phyloP scores from a whole-genome alignment of 2,329 filamentous ascomycete genomes.

The Tolypocladium guangdongense region DNA sequence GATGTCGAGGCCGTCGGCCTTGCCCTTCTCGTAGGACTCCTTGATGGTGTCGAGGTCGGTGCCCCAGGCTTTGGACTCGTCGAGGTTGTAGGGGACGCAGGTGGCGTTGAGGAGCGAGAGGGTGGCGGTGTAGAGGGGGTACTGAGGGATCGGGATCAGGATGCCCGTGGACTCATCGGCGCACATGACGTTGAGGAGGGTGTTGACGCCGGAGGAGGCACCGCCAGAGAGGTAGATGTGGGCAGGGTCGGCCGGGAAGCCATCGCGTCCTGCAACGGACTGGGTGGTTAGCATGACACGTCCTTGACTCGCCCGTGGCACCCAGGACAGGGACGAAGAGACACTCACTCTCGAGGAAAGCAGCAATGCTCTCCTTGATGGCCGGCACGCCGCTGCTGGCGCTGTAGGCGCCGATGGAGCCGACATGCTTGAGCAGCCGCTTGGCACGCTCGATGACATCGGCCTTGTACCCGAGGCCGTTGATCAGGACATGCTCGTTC shows the following conservation, averaged over 20 bases:
- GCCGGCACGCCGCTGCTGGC: constrained; percentile 80
- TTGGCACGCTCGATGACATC: constrained; percentile 81
- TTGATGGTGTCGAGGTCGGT: constrained; percentile 76
- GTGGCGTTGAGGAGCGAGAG: constrained; percentile 74
- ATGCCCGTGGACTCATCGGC: constrained; percentile 66
- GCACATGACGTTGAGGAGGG: constrained; percentile 82
- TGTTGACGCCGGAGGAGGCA: constrained; percentile 90
- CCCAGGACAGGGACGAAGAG: not conserved
- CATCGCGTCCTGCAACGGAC: constrained; percentile 57
- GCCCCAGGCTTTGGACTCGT: constrained; percentile 78
- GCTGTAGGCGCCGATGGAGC: constrained; percentile 93
- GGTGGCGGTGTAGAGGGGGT: constrained; percentile 93
- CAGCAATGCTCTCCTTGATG: constrained; percentile 81
- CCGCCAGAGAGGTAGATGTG: constrained; percentile 87
- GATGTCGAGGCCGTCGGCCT: constrained; percentile 69
- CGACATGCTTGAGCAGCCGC: constrained; percentile 69
- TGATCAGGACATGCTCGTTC: constrained; percentile 67
- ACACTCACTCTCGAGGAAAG: constrained; percentile 77
- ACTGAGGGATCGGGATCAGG: constrained; percentile 92
- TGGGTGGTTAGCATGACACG: not conserved
- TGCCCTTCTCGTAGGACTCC: constrained; percentile 61
- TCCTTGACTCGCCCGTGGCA: no score
- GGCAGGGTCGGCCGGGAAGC: constrained; percentile 68
- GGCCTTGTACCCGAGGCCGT: constrained; percentile 71
- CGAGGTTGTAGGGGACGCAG: constrained; percentile 87